Evolutionary conservation across 176 grass and related monocot genomes (phyloP).

Genomic region (Triticum monococcum): DNA sequence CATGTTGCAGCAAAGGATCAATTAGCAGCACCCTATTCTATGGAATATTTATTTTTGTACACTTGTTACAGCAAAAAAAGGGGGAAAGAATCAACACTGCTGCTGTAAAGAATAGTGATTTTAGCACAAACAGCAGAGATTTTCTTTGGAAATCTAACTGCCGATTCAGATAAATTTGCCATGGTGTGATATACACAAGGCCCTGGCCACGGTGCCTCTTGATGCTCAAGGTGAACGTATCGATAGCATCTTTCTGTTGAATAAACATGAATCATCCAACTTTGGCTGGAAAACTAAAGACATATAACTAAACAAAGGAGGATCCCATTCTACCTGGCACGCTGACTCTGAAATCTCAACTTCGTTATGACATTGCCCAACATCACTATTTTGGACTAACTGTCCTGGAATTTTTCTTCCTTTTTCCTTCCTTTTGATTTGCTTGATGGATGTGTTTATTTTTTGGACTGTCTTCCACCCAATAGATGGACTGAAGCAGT

Average conservation of each 20-base stretch:
- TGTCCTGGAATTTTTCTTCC: not conserved
- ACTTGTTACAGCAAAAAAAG: not conserved
- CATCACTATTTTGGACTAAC: not conserved
- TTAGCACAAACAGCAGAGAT: conserved; percentile 8
- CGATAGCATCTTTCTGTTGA: not conserved
- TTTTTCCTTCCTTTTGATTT: conserved; percentile 4
- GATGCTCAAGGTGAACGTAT: conserved; percentile 14
- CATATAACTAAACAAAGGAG: not conserved
- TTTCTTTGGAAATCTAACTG: conserved; percentile 26
- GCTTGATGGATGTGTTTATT: conserved; percentile 5
- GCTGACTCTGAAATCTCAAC: not conserved
- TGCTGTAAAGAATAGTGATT: conserved; percentile 24
- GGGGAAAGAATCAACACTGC: not conserved
- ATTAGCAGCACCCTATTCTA: conserved; percentile 3
- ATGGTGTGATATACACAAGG: conserved; percentile 39
- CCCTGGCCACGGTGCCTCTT: not conserved
- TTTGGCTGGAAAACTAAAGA: conserved; percentile 22
- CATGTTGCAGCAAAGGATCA: not conserved
- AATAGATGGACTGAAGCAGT: conserved; percentile 7
- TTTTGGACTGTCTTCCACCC: not conserved
- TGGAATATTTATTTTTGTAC: conserved; percentile 5
- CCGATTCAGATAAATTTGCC: conserved; percentile 19
- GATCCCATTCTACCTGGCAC: conserved; percentile 9
- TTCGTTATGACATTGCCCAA: not conserved
- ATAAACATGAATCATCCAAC: not conserved